These are phyloP conservation scores for Drechmeria coniospora DNA, from an alignment of 2,329 filamentous ascomycete genomes.

Conservation along the genomic window DNA sequence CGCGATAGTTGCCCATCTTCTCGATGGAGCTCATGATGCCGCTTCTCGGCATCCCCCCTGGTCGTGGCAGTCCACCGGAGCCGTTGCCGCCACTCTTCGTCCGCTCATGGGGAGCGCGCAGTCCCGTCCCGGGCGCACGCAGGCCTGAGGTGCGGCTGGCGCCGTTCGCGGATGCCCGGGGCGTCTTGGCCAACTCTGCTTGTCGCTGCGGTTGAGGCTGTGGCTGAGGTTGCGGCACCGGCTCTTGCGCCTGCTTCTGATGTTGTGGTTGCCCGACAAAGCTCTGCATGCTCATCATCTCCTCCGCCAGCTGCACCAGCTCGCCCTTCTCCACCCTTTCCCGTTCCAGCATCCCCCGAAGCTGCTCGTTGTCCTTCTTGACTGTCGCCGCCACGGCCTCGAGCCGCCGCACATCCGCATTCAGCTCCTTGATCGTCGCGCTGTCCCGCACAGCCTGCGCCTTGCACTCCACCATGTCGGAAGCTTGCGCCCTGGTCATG, in stretches of 20 bases:
- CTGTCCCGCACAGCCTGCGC: constrained; percentile 47
- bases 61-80: constrained; percentile 28
- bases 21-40: constrained; percentile 77
- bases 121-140: constrained; percentile 39
- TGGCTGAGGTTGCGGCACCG: constrained; percentile 5
- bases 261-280: constrained; percentile 16
- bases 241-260: constrained; percentile 4
- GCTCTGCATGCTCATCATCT: constrained; percentile 61
- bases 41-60: constrained; percentile 35
- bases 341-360: constrained; percentile 50
- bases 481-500: constrained; percentile 40
- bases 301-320: constrained; percentile 65
- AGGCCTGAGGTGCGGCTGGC: constrained; percentile 42
- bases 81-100: constrained; percentile 22
- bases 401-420: constrained; percentile 61
- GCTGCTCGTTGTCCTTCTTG: constrained; percentile 50
- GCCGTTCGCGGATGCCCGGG: constrained; percentile 37
- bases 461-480: constrained; percentile 34
- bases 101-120: constrained; percentile 27
- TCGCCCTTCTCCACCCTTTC: constrained; percentile 76
- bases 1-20: constrained; percentile 58
- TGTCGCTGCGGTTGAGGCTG: constrained; percentile 10
- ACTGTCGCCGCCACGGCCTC: constrained; percentile 57
- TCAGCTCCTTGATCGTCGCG: constrained; percentile 51
- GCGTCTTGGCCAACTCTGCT: constrained; percentile 15